These are phyloP conservation scores for Capsella rubella DNA, from an alignment of 441 rosid genomes.

Conservation along the genomic window DNA sequence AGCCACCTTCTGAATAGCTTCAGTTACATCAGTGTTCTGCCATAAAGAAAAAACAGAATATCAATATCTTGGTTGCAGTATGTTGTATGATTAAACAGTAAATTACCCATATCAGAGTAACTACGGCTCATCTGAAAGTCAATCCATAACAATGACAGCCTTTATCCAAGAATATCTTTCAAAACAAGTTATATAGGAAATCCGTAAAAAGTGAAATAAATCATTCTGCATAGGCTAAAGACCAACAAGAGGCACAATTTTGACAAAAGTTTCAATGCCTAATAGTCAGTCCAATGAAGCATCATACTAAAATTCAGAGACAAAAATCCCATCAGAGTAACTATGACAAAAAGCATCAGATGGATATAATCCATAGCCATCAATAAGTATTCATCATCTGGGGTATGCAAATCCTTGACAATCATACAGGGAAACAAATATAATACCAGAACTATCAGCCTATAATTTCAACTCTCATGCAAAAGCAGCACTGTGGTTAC, in stretches of 20 bases:
- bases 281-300: background rate
- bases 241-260: background rate
- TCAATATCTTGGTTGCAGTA: conserved; percentile 6
- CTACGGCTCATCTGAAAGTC: background rate
- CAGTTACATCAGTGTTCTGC: conserved; percentile 93
- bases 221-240: background rate
- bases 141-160: background rate
- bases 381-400: conserved; percentile 48
- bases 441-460: background rate
- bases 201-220: background rate
- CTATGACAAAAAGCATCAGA: conserved; percentile 69
- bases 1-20: conserved; percentile 95
- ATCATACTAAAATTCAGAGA: background rate
- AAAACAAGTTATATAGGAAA: background rate
- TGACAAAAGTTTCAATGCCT: background rate
- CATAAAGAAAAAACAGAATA: conserved; percentile 24
- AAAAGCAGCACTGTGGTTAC: conserved; percentile 44
- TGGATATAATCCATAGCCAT: conserved; percentile 61
- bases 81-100: background rate
- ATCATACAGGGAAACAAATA: background rate
- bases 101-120: conserved; percentile 6
- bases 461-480: background rate
- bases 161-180: background rate
- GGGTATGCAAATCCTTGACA: conserved; percentile 38
- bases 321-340: conserved; percentile 62